Base-by-base conservation (phyloP, 1,284 basidiomycete species). In the Sporisorium sorghi region DNA sequence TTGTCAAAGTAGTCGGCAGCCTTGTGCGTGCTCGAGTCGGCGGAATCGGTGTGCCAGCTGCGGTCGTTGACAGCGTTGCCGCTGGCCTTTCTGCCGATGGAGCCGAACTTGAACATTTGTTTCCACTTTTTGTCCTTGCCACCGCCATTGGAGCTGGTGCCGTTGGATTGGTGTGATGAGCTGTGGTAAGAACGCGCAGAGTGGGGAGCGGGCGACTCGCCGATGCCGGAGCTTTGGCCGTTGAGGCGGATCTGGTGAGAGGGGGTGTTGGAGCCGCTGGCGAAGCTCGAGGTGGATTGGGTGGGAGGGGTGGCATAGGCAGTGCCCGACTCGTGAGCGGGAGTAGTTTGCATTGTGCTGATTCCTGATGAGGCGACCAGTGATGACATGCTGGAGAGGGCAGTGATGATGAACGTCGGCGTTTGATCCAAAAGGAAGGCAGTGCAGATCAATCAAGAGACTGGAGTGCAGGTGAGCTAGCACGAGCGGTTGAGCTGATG, bases 81-180 rank as follows among this genome's bases (percentile, higher is more conserved):
- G 44, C 62, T 77, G 10, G 58, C 59, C 46, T 80, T 82, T 14
- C 72, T 69, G 48, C 77, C 77, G 15, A 82, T 74, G 47, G 73
- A 76, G 23, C 80, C 80, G 51, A 82, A 82, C 40, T 80, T 80
- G 64, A 82, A 76, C 72, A 82, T 80, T 32, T 73, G 67, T 71
- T 82, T 82, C 80, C 80, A 82, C 59, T 82, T 82, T 54, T 81
- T 82, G 67, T 81, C 80, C 58, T 80, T 76, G 53, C 44, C 57
- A 5, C 47, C 35, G n/a, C 66, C 48, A 28, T 55, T 52, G 44
- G 65, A 52, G 51, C 42, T 51, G 59, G 24, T 53, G n/a, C 60
- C 55, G 43, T 67, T 61, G 37, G 50, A 37, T 30, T 60, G 57
- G 10, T 44, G 19, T 24, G 65, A 44, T 2, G 65, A 64, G n/a